Evolutionary conservation across 129 eudicot genomes (phyloP).

Genomic region (Flaveria brownii): DNA sequence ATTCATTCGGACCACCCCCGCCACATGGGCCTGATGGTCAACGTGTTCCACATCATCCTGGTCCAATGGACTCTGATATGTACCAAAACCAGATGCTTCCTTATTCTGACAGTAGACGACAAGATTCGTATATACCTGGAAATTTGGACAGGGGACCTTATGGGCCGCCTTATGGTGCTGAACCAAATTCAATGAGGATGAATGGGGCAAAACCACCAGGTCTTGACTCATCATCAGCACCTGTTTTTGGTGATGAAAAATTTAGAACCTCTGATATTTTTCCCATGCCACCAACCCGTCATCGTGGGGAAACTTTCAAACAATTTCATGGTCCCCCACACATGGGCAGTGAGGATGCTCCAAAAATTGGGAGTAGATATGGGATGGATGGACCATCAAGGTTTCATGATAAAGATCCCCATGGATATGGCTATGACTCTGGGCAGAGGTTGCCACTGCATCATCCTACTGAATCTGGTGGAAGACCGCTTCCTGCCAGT

Average conservation of each 20-base stretch:
- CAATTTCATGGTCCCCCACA: constrained; percentile 52
- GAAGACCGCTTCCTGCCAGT: constrained; percentile 41
- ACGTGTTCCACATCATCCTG: constrained; percentile 34
- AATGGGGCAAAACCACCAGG: constrained; percentile 47
- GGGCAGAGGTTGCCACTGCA: constrained; percentile 49
- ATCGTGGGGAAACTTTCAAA: constrained; percentile 34
- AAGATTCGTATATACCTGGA: constrained; percentile 45
- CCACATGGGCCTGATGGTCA: constrained; percentile 48
- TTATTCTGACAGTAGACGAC: constrained; percentile 42
- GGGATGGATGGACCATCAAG: constrained; percentile 44
- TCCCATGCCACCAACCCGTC: constrained; percentile 40
- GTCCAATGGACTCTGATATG: constrained; percentile 48
- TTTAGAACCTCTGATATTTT: constrained; percentile 37
- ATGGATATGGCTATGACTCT: constrained; percentile 46
- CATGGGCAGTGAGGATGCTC: constrained; percentile 38
- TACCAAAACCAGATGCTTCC: constrained; percentile 48
- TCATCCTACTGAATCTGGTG: constrained; percentile 45
- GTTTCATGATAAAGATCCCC: constrained; percentile 53
- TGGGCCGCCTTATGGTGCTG: constrained; percentile 45
- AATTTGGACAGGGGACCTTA: constrained; percentile 51
- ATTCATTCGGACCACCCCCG: constrained; percentile 40
- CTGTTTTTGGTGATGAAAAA: constrained; percentile 51
- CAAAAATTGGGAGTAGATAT: constrained; percentile 42
- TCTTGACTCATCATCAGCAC: constrained; percentile 37
- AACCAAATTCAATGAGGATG: constrained; percentile 40